Percentiles rank a stretch among this genome's conserved stretches.
phyloP scores from a whole-genome alignment of 352 stramenopile genomes.

The Achlya hypogyna region DNA sequence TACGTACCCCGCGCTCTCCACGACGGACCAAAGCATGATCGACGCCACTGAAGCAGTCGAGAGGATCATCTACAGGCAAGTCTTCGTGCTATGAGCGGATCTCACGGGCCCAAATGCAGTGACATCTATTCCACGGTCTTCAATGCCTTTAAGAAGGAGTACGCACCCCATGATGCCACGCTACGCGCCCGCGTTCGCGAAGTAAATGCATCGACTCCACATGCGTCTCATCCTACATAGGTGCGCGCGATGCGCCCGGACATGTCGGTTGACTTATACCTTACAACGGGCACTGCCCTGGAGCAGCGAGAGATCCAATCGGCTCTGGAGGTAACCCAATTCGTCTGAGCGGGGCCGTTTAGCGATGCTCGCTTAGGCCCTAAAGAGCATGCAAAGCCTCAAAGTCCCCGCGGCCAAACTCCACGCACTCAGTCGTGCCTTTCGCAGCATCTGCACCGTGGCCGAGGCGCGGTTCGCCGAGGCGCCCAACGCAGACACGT shows the following conservation, averaged over 20 bases:
- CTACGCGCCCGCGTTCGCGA: constrained; percentile 42
- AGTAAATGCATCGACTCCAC: constrained; percentile 28
- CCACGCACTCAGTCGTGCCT: constrained; percentile 44
- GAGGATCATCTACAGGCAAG: constrained; percentile 16
- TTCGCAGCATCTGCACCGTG: constrained; percentile 55
- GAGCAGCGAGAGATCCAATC: neutral
- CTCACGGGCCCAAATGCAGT: neutral
- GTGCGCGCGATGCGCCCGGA: constrained; percentile 12
- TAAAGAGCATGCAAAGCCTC: constrained; percentile 39
- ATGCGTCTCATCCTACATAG: neutral
- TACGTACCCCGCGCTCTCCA: constrained; percentile 15
- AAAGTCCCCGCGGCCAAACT: constrained; percentile 51
- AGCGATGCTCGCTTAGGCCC: constrained; percentile 23
- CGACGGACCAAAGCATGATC: neutral
- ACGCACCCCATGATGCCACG: constrained; percentile 32
- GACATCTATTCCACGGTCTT: constrained; percentile 59
- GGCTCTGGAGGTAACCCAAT: constrained; percentile 32
- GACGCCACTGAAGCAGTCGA: constrained; percentile 10
- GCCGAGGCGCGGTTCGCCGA: constrained; percentile 54
- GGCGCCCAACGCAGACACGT: constrained; percentile 52
- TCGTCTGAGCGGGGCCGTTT: constrained; percentile 8
- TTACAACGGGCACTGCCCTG: neutral
- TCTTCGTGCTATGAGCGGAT: too few species aligned
- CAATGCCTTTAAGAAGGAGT: constrained; percentile 36
- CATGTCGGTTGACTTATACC: constrained; percentile 6